Percentiles rank a stretch among this genome's conserved stretches.
phyloP scores from a whole-genome alignment of 1,284 basidiomycete species.

The Malassezia psittaci region DNA sequence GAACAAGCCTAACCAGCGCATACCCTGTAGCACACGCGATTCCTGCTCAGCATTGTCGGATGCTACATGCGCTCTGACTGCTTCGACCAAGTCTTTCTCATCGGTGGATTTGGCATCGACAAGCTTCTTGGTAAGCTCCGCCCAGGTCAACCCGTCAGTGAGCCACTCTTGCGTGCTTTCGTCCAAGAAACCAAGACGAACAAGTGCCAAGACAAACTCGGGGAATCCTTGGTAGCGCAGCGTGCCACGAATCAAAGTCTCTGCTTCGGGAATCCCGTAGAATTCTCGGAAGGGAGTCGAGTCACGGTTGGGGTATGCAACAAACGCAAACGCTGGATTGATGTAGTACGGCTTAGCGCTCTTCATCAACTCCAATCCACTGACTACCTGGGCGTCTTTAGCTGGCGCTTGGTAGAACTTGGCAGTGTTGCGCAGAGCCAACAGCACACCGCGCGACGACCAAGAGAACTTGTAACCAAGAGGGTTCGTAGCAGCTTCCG shows the following conservation, averaged over 20 bases:
- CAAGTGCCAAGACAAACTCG: slow-evolving; percentile 82
- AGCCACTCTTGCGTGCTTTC: slow-evolving; percentile 65
- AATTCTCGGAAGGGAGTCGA: slow-evolving; percentile 71
- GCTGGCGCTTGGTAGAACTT: slow-evolving; percentile 54
- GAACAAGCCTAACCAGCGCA: slow-evolving; percentile 90
- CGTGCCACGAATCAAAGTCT: slow-evolving; percentile 85
- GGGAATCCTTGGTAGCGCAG: slow-evolving; percentile 96
- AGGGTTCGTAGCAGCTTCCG: slow-evolving; percentile 81
- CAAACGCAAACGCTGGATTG: slow-evolving; percentile 87
- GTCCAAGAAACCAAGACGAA: slow-evolving; percentile 78
- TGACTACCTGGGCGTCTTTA: slow-evolving; percentile 35
- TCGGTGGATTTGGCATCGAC: slow-evolving; percentile 64
- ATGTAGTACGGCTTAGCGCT: slow-evolving; percentile 84
- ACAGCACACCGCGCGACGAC: slow-evolving; percentile 90
- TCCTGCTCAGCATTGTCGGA: slow-evolving; percentile 34
- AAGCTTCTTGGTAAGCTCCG: slow-evolving; percentile 68
- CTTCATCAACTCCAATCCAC: slow-evolving; percentile 41
- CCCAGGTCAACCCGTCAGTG: slow-evolving; percentile 48
- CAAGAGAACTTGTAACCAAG: slow-evolving; percentile 99
- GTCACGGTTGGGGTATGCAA: slow-evolving; percentile 95
- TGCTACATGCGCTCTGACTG: slow-evolving; percentile 26
- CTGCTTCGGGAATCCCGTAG: slow-evolving; percentile 86
- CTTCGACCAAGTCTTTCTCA: slow-evolving; percentile 27
- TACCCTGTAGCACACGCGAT: slow-evolving; percentile 35
- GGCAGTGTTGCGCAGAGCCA: slow-evolving; percentile 85